Percentiles rank a stretch among this genome's conserved stretches.
Evolutionary conservation across 2,329 filamentous ascomycete genomes (phyloP).

Genomic region (Pseudopithomyces maydicus): DNA sequence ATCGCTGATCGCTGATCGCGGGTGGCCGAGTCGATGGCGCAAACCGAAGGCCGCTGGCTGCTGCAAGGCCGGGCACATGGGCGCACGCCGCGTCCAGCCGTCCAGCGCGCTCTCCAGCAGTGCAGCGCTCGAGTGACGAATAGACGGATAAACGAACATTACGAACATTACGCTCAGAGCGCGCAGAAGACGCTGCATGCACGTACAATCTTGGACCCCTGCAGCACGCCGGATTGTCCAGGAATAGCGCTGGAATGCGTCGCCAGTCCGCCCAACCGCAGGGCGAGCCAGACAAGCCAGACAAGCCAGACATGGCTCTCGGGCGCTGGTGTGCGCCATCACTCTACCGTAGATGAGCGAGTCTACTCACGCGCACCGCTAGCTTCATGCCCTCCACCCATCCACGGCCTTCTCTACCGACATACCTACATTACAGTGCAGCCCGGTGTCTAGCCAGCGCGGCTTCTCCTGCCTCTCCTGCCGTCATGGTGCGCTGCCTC

Average conservation of each 20-base stretch:
- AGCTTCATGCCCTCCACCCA: not conserved
- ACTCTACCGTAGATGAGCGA: constrained; percentile 4
- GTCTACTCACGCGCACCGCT: not conserved
- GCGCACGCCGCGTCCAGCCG: too few relatives aligned
- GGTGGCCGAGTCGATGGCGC: not conserved
- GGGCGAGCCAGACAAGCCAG: not conserved
- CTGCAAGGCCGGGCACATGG: not conserved
- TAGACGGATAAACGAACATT: too few relatives aligned
- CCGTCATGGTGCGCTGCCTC: not conserved
- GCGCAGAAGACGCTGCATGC: not conserved
- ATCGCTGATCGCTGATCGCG: not conserved
- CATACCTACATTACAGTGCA: too few relatives aligned
- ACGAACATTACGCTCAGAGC: not conserved
- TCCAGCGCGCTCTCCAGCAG: too few relatives aligned
- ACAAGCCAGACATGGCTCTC: not conserved
- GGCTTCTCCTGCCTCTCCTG: too few relatives aligned
- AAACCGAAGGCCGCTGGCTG: not conserved
- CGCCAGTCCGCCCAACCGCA: not conserved
- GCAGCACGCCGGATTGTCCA: constrained; percentile 1
- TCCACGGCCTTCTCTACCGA: constrained; percentile 1
- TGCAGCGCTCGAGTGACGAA: too few relatives aligned
- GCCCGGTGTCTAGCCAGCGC: too few relatives aligned
- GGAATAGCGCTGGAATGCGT: not conserved
- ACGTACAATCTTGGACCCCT: constrained; percentile 5
- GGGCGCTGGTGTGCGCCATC: not conserved